Percentiles rank a stretch among this genome's conserved stretches.
Evolutionary conservation across 2,329 filamentous ascomycete genomes (phyloP).

Genomic region (Ciborinia camelliae): DNA sequence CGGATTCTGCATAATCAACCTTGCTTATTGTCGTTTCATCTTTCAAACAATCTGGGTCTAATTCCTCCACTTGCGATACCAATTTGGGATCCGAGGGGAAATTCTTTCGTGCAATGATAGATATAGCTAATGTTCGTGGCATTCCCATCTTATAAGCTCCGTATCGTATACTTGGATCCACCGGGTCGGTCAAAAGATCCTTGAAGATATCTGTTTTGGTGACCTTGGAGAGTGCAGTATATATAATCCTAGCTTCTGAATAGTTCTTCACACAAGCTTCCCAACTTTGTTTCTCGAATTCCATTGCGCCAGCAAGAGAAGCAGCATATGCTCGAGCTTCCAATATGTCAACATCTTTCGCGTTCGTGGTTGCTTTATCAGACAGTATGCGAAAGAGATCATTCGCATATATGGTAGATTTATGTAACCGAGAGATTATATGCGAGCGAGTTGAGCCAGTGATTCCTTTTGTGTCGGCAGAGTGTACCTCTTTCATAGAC

Average conservation of each 20-base stretch:
- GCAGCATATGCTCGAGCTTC: constrained; percentile 83
- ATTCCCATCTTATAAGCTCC: constrained; percentile 90
- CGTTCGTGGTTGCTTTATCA: constrained; percentile 59
- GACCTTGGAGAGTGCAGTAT: constrained; percentile 66
- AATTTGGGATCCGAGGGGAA: constrained; percentile 68
- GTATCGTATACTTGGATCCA: constrained; percentile 91
- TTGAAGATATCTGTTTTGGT: constrained; percentile 76
- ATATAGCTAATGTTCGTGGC: constrained; percentile 77
- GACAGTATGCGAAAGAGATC: constrained; percentile 64
- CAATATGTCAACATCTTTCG: constrained; percentile 67
- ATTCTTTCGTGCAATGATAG: constrained; percentile 71
- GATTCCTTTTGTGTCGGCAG: constrained; percentile 75
- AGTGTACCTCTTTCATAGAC: constrained; percentile 83
- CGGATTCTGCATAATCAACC: constrained; percentile 48
- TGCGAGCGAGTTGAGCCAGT: constrained; percentile 78
- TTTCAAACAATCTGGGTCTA: constrained; percentile 66
- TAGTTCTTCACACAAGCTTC: constrained; percentile 71
- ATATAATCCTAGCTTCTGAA: constrained; percentile 75
- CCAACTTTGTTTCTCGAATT: constrained; percentile 89
- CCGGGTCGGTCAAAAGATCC: constrained; percentile 78
- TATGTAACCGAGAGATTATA: constrained; percentile 81
- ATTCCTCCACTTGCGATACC: constrained; percentile 62
- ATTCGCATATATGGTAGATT: constrained; percentile 69
- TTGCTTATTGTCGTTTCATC: constrained; percentile 51
- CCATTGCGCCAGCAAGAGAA: constrained; percentile 70